Conservation (phyloP, 1,284 basidiomycete genomes). For the Veloporphyrellus conicus region DNA sequence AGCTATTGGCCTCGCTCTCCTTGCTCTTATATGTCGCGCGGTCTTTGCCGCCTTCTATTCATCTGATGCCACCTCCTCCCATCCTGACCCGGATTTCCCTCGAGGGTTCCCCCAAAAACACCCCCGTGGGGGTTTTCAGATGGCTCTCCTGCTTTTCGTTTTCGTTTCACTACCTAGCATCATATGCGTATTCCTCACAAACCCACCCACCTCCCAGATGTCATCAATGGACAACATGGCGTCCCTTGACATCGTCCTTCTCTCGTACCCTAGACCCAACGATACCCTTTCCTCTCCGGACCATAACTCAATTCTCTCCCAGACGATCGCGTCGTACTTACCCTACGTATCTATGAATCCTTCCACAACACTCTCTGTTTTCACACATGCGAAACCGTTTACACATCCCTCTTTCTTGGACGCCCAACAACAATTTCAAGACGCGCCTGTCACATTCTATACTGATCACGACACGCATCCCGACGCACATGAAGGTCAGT, state of each 20-base stretch:
- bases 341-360: conserved; percentile 33
- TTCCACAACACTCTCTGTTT: conserved; percentile 34
- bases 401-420: conserved; percentile 33
- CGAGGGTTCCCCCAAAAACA: neutral
- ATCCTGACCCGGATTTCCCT: neutral
- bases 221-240: conserved; percentile 22
- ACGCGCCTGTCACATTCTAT: conserved; percentile 32
- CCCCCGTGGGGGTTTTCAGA: conserved; percentile 9
- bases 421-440: conserved; percentile 22
- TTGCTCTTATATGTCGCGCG: conserved; percentile 10
- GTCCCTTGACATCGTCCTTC: conserved; percentile 37
- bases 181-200: conserved; percentile 4
- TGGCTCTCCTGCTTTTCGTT: conserved; percentile 10
- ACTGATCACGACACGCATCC: conserved; percentile 31
- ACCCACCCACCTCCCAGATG: neutral
- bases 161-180: conserved; percentile 9
- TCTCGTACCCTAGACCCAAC: conserved; percentile 37
- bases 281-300: conserved; percentile 19
- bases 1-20: conserved; percentile 23
- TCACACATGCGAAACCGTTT: conserved; percentile 32
- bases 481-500: conserved; percentile 31
- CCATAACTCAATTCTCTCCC: conserved; percentile 28
- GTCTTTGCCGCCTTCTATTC: neutral
- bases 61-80: neutral
- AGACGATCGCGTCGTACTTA: conserved; percentile 37